Base-by-base conservation (phyloP, 2,329 filamentous ascomycete species). In the Zasmidium angulare region DNA sequence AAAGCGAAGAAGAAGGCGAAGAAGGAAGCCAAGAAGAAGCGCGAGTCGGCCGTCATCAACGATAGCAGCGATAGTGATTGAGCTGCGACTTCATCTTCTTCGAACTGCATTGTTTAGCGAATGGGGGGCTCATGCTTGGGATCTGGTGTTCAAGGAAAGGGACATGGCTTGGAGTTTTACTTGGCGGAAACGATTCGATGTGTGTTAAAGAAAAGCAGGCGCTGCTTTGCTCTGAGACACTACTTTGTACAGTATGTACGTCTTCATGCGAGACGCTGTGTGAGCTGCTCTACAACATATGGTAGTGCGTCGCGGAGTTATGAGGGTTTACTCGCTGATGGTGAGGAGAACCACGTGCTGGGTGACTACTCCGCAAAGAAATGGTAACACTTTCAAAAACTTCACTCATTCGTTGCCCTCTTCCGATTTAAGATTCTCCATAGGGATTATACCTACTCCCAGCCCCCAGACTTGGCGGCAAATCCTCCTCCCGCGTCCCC, bases 1-100 rank as follows among this genome's bases (percentile, higher is more conserved):
- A 80, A 80, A 71, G 71, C 86, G 77, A 87, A 88, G 79, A 91
- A 91, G 83, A 95, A 90, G 82, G 85, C 88, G 70, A 90, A 90
- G 80, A 87, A 92, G 83, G 88, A 90, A 74, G 88, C 91, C 36
- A 88, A 89, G 70, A 87, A 90, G 72, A 86, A 67, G 59, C 58
- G 68, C 43, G 62, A 67, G 58, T 68, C 63, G 56, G 63, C 64
- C 20, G 66, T 58, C 58, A 66, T 64, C 53, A 64, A 61, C 46
- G 68, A 68, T 58, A 71, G 68, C 58, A 68, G 70, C 57, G 65
- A 67, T 60, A 67, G 65, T 56, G 65, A 67, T 51, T 67, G 57
- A 47, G 40, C 51, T 53, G 51, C 14, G n/a, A 19, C 11, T 43
- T 43, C 12, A 43, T 43, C 36, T 3, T 10, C 36, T 43, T 43